Percentiles rank a stretch among this genome's conserved stretches.
These are phyloP conservation scores for Leccinellum albellum DNA, from an alignment of 768 basidiomycete genomes.

Conservation along the genomic window DNA sequence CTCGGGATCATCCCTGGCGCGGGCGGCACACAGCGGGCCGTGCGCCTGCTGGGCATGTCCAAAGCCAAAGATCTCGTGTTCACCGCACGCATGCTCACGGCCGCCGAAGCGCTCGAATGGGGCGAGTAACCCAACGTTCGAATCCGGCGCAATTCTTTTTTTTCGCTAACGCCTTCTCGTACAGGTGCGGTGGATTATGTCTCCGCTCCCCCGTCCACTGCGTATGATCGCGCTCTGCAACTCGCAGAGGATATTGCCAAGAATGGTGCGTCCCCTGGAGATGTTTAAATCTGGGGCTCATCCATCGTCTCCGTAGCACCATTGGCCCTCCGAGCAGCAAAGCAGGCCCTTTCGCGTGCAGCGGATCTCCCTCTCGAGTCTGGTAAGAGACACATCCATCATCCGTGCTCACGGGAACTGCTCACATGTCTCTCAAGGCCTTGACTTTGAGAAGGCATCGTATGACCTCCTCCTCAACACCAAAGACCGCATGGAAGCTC, in stretches of 20 bases:
- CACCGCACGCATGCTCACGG: conserved; percentile 67
- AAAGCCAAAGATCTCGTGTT: conserved; percentile 87
- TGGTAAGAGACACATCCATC: conserved; percentile 36
- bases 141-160: background rate
- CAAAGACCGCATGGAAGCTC: conserved; percentile 77
- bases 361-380: conserved; percentile 75
- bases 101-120: conserved; percentile 64
- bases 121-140: conserved; percentile 43
- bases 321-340: conserved; percentile 82
- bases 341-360: conserved; percentile 78
- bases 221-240: conserved; percentile 64
- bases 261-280: conserved; percentile 41
- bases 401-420: background rate
- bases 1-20: conserved; percentile 89
- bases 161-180: conserved; percentile 6
- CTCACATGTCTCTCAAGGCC: conserved; percentile 44
- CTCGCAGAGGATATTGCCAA: conserved; percentile 70
- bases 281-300: background rate
- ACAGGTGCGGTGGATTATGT: conserved; percentile 83
- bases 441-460: conserved; percentile 86
- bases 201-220: conserved; percentile 54
- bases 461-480: conserved; percentile 77
- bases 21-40: conserved; percentile 81
- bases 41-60: conserved; percentile 71
- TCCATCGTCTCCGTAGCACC: conserved; percentile 51